phyloP scores from a whole-genome alignment of 805 yeast genomes.

The Maudiozyma serrabonitensis region DNA sequence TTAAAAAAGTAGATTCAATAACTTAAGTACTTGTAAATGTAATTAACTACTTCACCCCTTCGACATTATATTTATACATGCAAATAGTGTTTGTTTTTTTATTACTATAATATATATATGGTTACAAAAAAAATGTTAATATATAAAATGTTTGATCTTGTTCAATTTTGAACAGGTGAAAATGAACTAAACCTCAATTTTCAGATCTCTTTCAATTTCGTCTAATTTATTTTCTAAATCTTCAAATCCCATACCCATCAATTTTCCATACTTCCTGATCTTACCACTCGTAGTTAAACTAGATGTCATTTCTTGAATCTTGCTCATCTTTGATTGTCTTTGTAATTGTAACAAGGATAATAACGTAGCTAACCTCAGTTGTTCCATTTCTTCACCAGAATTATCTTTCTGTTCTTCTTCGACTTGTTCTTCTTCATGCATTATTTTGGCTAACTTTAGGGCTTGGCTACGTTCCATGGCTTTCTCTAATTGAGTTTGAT shows the following conservation, averaged over 20 bases:
- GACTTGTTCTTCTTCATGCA: slow-evolving; percentile 42
- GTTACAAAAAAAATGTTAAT: not conserved
- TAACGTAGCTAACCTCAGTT: slow-evolving; percentile 27
- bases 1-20: too few relatives aligned
- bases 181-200: slow-evolving; percentile 18
- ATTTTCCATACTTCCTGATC: slow-evolving; percentile 69
- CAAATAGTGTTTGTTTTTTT: not conserved
- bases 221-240: slow-evolving; percentile 74
- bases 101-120: not conserved
- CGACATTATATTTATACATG: not conserved
- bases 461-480: slow-evolving; percentile 57
- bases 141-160: not conserved
- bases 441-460: slow-evolving; percentile 45
- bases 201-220: slow-evolving; percentile 50
- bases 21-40: too few relatives aligned
- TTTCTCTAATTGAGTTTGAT: slow-evolving; percentile 4
- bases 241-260: slow-evolving; percentile 69
- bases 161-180: too few relatives aligned
- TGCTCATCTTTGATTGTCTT: slow-evolving; percentile 34
- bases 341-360: slow-evolving; percentile 45
- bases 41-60: not conserved
- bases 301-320: slow-evolving; percentile 41
- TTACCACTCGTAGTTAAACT: slow-evolving; percentile 39
- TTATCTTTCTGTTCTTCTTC: slow-evolving; percentile 6
- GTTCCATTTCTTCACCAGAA: slow-evolving; percentile 2